Evolutionary conservation across 2,329 filamentous ascomycete species (phyloP).

Genomic region (Stemphylium vesicarium): DNA sequence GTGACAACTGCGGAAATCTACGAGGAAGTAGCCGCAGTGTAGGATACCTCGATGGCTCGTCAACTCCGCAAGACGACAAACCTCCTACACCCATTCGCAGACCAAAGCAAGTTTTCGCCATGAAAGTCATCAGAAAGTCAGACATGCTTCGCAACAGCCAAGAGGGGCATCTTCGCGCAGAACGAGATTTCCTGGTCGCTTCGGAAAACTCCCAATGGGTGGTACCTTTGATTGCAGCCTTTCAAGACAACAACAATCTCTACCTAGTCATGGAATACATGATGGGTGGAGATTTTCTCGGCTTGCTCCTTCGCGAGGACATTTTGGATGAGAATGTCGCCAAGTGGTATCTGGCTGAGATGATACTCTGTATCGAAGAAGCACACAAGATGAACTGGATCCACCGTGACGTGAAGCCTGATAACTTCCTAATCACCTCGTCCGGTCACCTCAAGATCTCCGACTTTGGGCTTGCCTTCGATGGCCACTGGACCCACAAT

Average conservation of each 20-base stretch:
- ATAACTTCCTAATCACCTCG: slow-evolving; percentile 91
- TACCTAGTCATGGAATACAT: slow-evolving; percentile 99
- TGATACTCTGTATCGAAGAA: slow-evolving; percentile 94
- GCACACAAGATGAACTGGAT: slow-evolving; percentile 88
- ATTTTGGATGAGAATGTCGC: slow-evolving; percentile 78
- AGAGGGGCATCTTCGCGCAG: slow-evolving; percentile 88
- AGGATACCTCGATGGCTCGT: slow-evolving; percentile 17
- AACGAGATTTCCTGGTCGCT: slow-evolving; percentile 88
- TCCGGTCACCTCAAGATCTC: slow-evolving; percentile 93
- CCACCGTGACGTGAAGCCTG: slow-evolving; percentile 94
- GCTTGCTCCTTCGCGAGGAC: slow-evolving; percentile 83
- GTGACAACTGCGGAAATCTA: slow-evolving; percentile 23
- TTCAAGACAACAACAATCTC: slow-evolving; percentile 82
- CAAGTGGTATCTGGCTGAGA: slow-evolving; percentile 90
- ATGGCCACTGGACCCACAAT: slow-evolving; percentile 94
- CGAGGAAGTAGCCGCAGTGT: slow-evolving; percentile 20
- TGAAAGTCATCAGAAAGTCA: slow-evolving; percentile 96
- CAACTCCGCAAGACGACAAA: slow-evolving; percentile 2
- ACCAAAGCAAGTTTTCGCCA: slow-evolving; percentile 74
- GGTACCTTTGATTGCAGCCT: slow-evolving; percentile 84
- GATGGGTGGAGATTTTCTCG: slow-evolving; percentile 93
- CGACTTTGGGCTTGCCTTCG: slow-evolving; percentile 94
- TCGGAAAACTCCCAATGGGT: slow-evolving; percentile 91
- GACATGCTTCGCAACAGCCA: slow-evolving; percentile 91
- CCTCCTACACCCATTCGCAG: slow-evolving; percentile 10